A percentile compares a stretch with the other conserved stretches of the same genome.
Conservation (phyloP, 805 yeast genomes). For the Barnettozyma californica region DNA sequence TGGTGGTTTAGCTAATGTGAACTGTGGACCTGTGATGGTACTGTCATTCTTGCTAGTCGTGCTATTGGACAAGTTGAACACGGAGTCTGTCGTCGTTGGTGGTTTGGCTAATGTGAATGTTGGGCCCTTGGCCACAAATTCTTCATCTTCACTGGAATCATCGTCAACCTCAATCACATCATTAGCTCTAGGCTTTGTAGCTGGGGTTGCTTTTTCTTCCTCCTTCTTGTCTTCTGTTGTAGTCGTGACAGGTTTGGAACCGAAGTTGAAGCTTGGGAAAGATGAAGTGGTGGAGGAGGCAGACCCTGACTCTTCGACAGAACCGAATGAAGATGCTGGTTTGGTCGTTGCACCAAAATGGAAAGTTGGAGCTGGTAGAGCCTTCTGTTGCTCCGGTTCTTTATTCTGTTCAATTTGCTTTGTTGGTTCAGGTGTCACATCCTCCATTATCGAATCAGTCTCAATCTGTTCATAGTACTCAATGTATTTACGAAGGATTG, state of each 20-base stretch:
- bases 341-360: slow-evolving; percentile 12
- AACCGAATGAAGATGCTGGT: slow-evolving; percentile 12
- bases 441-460: slow-evolving; percentile 17
- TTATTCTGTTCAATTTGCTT: slow-evolving; percentile 13
- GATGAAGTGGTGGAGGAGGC: slow-evolving; percentile 2
- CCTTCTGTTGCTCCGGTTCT: slow-evolving; percentile 11
- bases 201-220: background rate
- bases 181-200: background rate
- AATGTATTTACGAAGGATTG: slow-evolving; percentile 53
- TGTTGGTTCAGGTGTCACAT: background rate
- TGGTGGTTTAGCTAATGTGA: slow-evolving; percentile 31
- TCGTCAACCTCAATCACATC: slow-evolving; percentile 13
- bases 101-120: slow-evolving; percentile 44
- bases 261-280: slow-evolving; percentile 14
- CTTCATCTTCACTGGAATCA: slow-evolving; percentile 48
- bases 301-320: background rate
- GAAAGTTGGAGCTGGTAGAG: slow-evolving; percentile 17
- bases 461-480: slow-evolving; percentile 42
- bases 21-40: slow-evolving; percentile 35
- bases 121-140: slow-evolving; percentile 70
- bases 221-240: background rate
- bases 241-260: slow-evolving; percentile 16
- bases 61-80: slow-evolving; percentile 38
- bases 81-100: slow-evolving; percentile 46
- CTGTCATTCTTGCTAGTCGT: slow-evolving; percentile 20